Conservation (phyloP, 345 rosid genomes). For the Lepidium sativum region DNA sequence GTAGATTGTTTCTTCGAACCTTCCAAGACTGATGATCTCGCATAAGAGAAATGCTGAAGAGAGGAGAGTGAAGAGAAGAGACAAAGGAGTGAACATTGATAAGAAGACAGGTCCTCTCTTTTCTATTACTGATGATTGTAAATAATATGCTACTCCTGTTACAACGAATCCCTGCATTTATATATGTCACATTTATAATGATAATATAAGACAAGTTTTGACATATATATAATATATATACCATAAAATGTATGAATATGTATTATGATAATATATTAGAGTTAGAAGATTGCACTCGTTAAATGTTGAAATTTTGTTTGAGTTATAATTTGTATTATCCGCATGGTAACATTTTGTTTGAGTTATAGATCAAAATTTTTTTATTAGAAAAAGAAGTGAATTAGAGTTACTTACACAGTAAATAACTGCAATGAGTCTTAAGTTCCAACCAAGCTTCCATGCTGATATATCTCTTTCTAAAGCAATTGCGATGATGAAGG, state of each 20-base stretch:
- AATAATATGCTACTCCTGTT: slow-evolving; percentile 72
- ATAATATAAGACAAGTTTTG: not conserved
- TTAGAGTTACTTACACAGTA: slow-evolving; percentile 49
- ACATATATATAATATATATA: too few species aligned
- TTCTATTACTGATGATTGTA: slow-evolving; percentile 91
- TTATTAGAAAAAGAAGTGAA: too few species aligned
- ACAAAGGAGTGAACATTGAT: slow-evolving; percentile 82
- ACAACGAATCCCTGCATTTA: slow-evolving; percentile 69
- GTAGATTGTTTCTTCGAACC: slow-evolving; percentile 31
- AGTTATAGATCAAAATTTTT: too few species aligned
- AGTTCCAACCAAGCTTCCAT: slow-evolving; percentile 82
- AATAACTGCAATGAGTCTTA: slow-evolving; percentile 62
- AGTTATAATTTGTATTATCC: too few species aligned
- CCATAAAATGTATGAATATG: too few species aligned
- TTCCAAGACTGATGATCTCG: slow-evolving; percentile 61
- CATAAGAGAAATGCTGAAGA: slow-evolving; percentile 55
- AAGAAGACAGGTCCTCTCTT: slow-evolving; percentile 85
- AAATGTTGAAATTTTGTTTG: too few species aligned
- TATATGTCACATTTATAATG: not conserved
- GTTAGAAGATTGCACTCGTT: not conserved
- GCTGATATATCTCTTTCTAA: slow-evolving; percentile 60
- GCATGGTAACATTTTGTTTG: too few species aligned
- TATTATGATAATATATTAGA: not conserved
- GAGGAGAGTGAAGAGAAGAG: slow-evolving; percentile 54
- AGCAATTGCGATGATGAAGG: slow-evolving; percentile 64